Conservation (phyloP, 1,284 basidiomycete genomes). For the Ustilago cynodontis region DNA sequence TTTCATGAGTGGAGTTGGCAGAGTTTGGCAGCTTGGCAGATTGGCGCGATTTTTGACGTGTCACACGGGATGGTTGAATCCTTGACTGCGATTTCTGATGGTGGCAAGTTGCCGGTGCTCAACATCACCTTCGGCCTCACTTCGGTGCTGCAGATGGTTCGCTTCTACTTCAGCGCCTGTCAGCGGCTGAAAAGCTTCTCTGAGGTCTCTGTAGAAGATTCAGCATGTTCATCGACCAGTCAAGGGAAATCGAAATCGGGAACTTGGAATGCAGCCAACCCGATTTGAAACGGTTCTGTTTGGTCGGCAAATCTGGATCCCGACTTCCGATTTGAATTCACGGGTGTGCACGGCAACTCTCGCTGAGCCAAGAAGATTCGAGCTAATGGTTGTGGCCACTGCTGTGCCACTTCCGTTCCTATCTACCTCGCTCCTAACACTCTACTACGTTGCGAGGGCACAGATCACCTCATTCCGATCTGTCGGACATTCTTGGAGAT, state of each 20-base stretch:
- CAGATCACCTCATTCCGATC: background rate
- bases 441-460: too few relatives aligned
- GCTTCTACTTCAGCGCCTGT: background rate
- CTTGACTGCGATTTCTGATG: slow-evolving; percentile 7
- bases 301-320: slow-evolving; percentile 35
- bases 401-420: background rate
- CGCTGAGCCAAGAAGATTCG: slow-evolving; percentile 39
- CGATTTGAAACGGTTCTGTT: background rate
- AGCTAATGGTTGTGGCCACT: background rate
- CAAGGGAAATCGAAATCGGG: slow-evolving; percentile 1
- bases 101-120: background rate
- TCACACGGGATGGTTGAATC: slow-evolving; percentile 17
- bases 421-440: too few relatives aligned
- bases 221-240: background rate
- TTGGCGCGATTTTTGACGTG: slow-evolving; percentile 33
- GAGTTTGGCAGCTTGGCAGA: slow-evolving; percentile 29
- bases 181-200: background rate
- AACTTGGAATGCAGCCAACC: background rate
- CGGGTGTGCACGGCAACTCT: slow-evolving; percentile 21
- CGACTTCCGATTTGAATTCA: slow-evolving; percentile 27
- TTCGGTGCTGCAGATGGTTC: background rate
- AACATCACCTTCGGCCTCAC: background rate
- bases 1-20: slow-evolving; percentile 10
- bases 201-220: background rate
- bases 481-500: too few relatives aligned